These are phyloP conservation scores for Phragmites australis DNA, from an alignment of 176 grass and related monocot genomes.

Conservation along the genomic window DNA sequence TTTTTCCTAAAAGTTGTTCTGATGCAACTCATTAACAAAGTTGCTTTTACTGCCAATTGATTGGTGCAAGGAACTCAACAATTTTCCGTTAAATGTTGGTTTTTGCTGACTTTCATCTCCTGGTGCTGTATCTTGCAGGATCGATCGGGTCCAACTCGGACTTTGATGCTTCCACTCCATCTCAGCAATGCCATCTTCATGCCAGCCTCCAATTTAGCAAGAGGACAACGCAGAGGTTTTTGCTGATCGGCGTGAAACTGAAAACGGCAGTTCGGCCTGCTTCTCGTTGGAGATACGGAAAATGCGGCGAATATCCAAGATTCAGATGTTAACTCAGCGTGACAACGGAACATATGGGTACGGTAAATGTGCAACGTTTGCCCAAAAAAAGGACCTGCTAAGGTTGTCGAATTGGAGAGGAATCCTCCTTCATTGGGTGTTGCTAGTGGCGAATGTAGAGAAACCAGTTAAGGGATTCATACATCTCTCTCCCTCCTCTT, in stretches of 20 bases:
- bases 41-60: too few species aligned
- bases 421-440: not conserved
- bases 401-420: not conserved
- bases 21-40: not conserved
- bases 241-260: not conserved
- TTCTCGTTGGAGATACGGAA: not conserved
- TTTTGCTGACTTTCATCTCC: not conserved
- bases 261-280: not conserved
- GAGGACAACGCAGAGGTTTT: not conserved
- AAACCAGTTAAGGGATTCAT: too few species aligned
- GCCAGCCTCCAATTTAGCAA: constrained; percentile 5
- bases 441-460: too few species aligned
- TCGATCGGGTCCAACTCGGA: not conserved
- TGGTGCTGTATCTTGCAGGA: too few species aligned
- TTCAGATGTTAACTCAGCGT: not conserved
- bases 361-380: not conserved
- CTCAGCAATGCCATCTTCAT: constrained; percentile 1
- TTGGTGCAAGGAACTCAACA: not conserved
- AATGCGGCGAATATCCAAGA: constrained; percentile 19
- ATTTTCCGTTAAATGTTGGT: not conserved
- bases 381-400: constrained; percentile 19
- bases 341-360: not conserved
- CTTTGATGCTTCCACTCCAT: constrained; percentile 2
- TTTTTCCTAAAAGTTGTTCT: too few species aligned
- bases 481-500: too few species aligned